These are phyloP conservation scores for Luzula sylvatica DNA, from an alignment of 176 grass and related monocot species.

Conservation along the genomic window DNA sequence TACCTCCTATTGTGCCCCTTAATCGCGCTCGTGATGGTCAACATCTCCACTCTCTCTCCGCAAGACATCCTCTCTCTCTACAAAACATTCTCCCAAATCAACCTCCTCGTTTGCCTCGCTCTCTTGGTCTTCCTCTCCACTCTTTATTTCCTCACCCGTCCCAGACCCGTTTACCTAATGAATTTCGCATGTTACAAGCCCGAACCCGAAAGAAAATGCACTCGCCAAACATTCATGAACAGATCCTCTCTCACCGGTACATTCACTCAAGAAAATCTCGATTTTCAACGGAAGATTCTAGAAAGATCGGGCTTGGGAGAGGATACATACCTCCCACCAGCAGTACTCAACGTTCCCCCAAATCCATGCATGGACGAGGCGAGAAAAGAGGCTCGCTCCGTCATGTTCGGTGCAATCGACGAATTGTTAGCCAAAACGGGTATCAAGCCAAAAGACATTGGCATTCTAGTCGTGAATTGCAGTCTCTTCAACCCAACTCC, in stretches of 20 bases:
- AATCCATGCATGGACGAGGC: constrained; percentile 59
- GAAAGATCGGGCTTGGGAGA: constrained; percentile 67
- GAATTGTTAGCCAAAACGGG: constrained; percentile 59
- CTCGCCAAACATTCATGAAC: constrained; percentile 52
- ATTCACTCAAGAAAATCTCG: constrained; percentile 52
- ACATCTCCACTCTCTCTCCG: constrained; percentile 55
- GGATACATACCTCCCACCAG: constrained; percentile 58
- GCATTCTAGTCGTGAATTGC: constrained; percentile 67
- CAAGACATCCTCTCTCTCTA: constrained; percentile 45
- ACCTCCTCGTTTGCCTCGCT: constrained; percentile 62
- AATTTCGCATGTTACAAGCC: constrained; percentile 89
- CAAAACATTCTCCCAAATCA: constrained; percentile 43
- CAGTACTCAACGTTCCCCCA: constrained; percentile 43
- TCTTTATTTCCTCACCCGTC: constrained; percentile 55
- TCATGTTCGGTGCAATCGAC: constrained; percentile 84
- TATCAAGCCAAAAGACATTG: constrained; percentile 62
- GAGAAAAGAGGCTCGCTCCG: constrained; percentile 40
- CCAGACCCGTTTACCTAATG: constrained; percentile 51
- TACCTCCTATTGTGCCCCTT: constrained; percentile 67
- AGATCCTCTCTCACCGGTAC: constrained; percentile 31
- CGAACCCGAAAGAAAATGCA: constrained; percentile 30
- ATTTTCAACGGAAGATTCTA: constrained; percentile 83
- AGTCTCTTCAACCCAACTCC: constrained; percentile 94
- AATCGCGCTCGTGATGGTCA: constrained; percentile 31
- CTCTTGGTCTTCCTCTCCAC: constrained; percentile 75